These are phyloP conservation scores for Pythium graminicola DNA, from an alignment of 352 stramenopile species.

Conservation along the genomic window DNA sequence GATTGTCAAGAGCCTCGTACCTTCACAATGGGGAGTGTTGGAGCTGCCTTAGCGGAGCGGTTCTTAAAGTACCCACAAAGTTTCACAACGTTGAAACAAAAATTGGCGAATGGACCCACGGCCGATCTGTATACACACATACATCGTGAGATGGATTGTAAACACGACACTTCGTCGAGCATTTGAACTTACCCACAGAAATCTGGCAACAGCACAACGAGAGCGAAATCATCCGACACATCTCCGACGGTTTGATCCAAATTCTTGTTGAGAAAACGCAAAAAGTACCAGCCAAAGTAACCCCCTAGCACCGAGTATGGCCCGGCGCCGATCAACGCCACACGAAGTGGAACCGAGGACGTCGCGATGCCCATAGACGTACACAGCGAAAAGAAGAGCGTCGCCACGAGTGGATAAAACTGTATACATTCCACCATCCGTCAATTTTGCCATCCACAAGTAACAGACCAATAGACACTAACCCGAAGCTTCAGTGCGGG, in stretches of 20 bases:
- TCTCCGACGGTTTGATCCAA: slow-evolving; percentile 60
- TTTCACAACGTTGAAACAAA: slow-evolving; percentile 80
- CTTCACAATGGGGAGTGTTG: slow-evolving; percentile 57
- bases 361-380: slow-evolving; percentile 40
- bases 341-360: slow-evolving; percentile 31
- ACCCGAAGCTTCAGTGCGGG: slow-evolving; percentile 60
- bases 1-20: no score
- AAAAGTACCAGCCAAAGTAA: slow-evolving; percentile 83
- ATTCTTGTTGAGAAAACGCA: slow-evolving; percentile 82
- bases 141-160: not conserved
- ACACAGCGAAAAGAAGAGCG: slow-evolving; percentile 41
- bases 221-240: slow-evolving; percentile 69
- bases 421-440: slow-evolving; percentile 15
- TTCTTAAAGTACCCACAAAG: slow-evolving; percentile 84
- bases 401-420: slow-evolving; percentile 64
- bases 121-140: slow-evolving; percentile 31
- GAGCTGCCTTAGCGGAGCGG: slow-evolving; percentile 45
- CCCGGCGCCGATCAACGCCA: slow-evolving; percentile 53
- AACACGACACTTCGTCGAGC: not conserved
- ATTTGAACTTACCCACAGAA: slow-evolving; percentile 47
- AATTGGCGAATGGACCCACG: slow-evolving; percentile 59
- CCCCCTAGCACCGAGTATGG: slow-evolving; percentile 68
- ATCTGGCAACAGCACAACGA: slow-evolving; percentile 64
- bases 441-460: not conserved
- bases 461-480: slow-evolving; percentile 19